Conservation (phyloP, 2,329 filamentous ascomycete species). For the Coccinonectria pachysandricola region DNA sequence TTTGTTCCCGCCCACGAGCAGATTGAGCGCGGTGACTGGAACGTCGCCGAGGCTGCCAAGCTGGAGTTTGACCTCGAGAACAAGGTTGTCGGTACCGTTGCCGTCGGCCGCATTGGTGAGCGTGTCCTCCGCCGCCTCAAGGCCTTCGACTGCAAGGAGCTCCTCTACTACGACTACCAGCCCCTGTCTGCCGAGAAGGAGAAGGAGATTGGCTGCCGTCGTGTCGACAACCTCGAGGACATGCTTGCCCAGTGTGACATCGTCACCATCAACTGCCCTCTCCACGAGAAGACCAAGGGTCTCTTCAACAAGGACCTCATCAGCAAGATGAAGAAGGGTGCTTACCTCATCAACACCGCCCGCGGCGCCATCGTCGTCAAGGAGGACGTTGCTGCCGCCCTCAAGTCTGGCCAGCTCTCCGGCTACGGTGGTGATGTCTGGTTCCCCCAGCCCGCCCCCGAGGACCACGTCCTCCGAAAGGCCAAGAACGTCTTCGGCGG, state of each 20-base stretch:
- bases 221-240: slow-evolving; percentile 84
- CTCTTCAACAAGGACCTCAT: slow-evolving; percentile 99
- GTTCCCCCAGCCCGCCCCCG: slow-evolving; percentile 95
- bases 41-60: slow-evolving; percentile 93
- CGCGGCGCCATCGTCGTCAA: slow-evolving; percentile 98
- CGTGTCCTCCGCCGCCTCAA: slow-evolving; percentile 92
- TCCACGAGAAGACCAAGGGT: slow-evolving; percentile 94
- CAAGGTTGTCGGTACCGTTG: slow-evolving; percentile 97
- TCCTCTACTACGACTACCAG: slow-evolving; percentile 99
- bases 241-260: slow-evolving; percentile 90
- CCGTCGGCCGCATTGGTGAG: slow-evolving; percentile 95
- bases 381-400: slow-evolving; percentile 91
- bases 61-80: slow-evolving; percentile 95
- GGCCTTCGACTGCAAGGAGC: slow-evolving; percentile 98
- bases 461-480: slow-evolving; percentile 84
- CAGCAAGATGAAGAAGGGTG: slow-evolving; percentile 96
- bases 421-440: slow-evolving; percentile 86
- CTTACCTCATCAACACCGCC: slow-evolving; percentile 97
- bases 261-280: slow-evolving; percentile 98
- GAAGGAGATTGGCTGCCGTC: slow-evolving; percentile 89
- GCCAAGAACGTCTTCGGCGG: slow-evolving; percentile 93
- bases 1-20: slow-evolving; percentile 96
- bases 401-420: slow-evolving; percentile 83
- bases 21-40: slow-evolving; percentile 81
- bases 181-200: slow-evolving; percentile 75